Base-by-base conservation (phyloP, 345 rosid genomes). In the Aquilaria sinensis region DNA sequence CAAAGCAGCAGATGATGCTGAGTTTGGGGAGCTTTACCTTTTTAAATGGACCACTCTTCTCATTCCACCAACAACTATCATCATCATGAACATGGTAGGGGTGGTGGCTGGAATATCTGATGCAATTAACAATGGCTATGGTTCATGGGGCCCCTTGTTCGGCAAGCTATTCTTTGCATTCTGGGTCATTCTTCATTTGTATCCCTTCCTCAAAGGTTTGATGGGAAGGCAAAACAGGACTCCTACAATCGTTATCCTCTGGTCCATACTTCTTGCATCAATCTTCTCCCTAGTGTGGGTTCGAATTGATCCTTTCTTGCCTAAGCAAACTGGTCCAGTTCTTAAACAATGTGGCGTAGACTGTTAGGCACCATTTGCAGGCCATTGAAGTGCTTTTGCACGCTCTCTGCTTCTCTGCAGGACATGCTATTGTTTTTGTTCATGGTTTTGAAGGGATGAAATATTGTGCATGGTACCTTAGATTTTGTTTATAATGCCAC, bases 1-100 rank as follows among this genome's bases (percentile, higher is more conserved):
- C 6, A 93, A 93, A 77, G 77, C 94, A 43, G 96, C 86, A 9
- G 81, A 76, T 0, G 98, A 93, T 41, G 49, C 76, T 1, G 97
- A 88, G 76, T 93, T 93, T 43, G 97, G 97, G 33, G 98, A 90
- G 49, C 96, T 93, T 45, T 93, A 93, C 78, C 81, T 93, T 51
- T 93, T 93, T 81, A 93, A 93, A 76, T 90, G 98, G 98, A 93
- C 98, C 8, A 90, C 97, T 7, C 96, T 93, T 54, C 86, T 90
- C 52, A 93, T 93, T 72, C 98, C 97, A 48, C 97, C 97, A 14
- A 90, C 98, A 2, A 93, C 98, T 57, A 85, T 93, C 31, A 93
- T 93, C 51, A 93, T 90, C 69, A 59, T 90, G 53, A 87, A 93
- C 75, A 88, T 93, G 90, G 98, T 90, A 14, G 96, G 98, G 48